Evolutionary conservation across 2,329 filamentous ascomycete genomes (phyloP).

Genomic region (Didymella pomorum): DNA sequence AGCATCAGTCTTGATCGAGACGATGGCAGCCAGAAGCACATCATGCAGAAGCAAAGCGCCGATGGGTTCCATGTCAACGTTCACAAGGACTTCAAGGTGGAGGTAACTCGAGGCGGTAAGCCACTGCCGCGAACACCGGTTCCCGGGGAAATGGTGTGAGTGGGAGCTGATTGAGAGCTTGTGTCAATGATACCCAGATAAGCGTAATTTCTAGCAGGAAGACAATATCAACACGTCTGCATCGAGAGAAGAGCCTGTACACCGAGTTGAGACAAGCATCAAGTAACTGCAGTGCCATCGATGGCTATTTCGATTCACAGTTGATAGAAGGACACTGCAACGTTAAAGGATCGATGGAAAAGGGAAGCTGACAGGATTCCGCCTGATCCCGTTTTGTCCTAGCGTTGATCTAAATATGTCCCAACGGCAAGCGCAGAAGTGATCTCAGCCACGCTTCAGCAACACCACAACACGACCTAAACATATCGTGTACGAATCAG

Average conservation of each 20-base stretch:
- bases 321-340: background rate
- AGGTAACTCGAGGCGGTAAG: conserved; percentile 16
- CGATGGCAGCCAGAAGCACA: conserved; percentile 19
- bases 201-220: background rate
- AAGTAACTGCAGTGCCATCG: background rate
- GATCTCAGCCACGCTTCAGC: conserved; percentile 10
- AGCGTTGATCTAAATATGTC: conserved; percentile 15
- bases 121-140: conserved; percentile 11
- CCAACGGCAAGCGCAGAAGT: background rate
- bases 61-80: conserved; percentile 20
- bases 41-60: conserved; percentile 10
- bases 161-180: background rate
- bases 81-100: conserved; percentile 20
- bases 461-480: background rate
- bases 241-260: background rate
- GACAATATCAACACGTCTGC: background rate
- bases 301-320: background rate
- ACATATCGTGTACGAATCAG: conserved; percentile 5
- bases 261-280: background rate
- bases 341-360: background rate
- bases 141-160: conserved; percentile 11
- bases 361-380: background rate
- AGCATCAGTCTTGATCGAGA: conserved; percentile 19
- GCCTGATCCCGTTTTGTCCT: background rate
- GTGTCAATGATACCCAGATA: background rate